A percentile compares a stretch with the other conserved stretches of the same genome.
Conservation (phyloP, 1,284 basidiomycete species). For the Sphaerobolus stellatus region DNA sequence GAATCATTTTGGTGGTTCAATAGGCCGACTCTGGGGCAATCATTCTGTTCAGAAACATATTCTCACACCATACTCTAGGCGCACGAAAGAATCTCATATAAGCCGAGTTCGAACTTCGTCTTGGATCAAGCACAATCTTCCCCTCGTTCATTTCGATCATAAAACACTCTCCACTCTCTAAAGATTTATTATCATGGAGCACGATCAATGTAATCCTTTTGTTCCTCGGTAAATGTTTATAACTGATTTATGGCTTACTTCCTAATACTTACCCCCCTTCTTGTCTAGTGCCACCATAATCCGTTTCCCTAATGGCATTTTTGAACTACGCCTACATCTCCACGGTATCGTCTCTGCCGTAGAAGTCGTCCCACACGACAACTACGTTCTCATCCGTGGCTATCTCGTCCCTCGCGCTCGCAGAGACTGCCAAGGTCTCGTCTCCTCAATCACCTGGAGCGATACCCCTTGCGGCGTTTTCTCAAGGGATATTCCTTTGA, state of each 20-base stretch:
- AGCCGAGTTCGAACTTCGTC: too few species aligned
- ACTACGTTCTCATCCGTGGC: slow-evolving; percentile 8
- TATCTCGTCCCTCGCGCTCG: slow-evolving; percentile 2
- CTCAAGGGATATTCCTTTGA: slow-evolving; percentile 7
- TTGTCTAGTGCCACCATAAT: slow-evolving; percentile 6
- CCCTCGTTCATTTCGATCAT: too few species aligned
- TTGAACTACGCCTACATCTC: slow-evolving; percentile 9
- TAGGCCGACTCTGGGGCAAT: too few species aligned
- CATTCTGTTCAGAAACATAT: too few species aligned
- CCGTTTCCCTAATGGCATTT: slow-evolving; percentile 7
- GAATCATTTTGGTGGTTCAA: too few species aligned
- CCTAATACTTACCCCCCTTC: neutral
- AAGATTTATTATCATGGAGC: neutral
- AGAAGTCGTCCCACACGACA: slow-evolving; percentile 3
- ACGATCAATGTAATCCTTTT: slow-evolving; percentile 8
- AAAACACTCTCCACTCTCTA: too few species aligned
- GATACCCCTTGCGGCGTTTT: slow-evolving; percentile 9
- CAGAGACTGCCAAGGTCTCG: neutral
- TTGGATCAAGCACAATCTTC: too few species aligned
- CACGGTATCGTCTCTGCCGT: slow-evolving; percentile 4
- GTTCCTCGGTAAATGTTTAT: slow-evolving; percentile 2
- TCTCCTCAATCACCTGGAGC: slow-evolving; percentile 1
- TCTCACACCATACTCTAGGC: too few species aligned
- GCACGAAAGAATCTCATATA: too few species aligned
- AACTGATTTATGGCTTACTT: neutral